phyloP scores from a whole-genome alignment of 768 basidiomycete genomes.

The Lactarius akahatsu region DNA sequence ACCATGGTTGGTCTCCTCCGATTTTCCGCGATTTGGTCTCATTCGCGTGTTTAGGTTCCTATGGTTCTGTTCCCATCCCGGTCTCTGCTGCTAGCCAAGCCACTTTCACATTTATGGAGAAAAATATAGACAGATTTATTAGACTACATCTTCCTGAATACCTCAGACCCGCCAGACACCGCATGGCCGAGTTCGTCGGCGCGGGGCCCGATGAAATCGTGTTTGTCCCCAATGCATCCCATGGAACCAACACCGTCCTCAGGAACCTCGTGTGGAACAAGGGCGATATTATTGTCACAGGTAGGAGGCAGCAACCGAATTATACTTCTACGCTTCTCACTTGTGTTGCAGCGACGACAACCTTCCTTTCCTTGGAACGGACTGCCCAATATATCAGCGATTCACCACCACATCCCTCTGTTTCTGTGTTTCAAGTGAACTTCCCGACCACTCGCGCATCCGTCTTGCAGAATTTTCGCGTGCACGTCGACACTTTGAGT shows the following conservation, averaged over 20 bases:
- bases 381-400: conserved; percentile 58
- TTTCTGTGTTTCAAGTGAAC: conserved; percentile 48
- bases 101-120: conserved; percentile 46
- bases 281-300: conserved; percentile 63
- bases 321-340: conserved; percentile 1
- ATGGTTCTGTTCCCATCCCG: conserved; percentile 54
- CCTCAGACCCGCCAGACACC: conserved; percentile 43
- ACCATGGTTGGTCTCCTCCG: conserved; percentile 48
- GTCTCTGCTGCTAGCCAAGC: conserved; percentile 48
- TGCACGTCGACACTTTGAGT: conserved; percentile 38
- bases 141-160: conserved; percentile 39
- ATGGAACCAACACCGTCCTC: conserved; percentile 65
- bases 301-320: conserved; percentile 41
- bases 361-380: conserved; percentile 54
- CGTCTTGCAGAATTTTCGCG: conserved; percentile 52
- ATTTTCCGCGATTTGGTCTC: not conserved
- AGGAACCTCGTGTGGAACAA: conserved; percentile 65
- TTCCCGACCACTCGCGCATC: conserved; percentile 58
- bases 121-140: conserved; percentile 58
- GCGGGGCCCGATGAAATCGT: conserved; percentile 59
- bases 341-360: conserved; percentile 47
- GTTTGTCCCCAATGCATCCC: conserved; percentile 58
- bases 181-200: conserved; percentile 50
- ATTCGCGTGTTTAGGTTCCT: conserved; percentile 49
- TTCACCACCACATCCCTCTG: conserved; percentile 49